phyloP scores from a whole-genome alignment of 1,139 yeast genomes.

The Pichia sp. region DNA sequence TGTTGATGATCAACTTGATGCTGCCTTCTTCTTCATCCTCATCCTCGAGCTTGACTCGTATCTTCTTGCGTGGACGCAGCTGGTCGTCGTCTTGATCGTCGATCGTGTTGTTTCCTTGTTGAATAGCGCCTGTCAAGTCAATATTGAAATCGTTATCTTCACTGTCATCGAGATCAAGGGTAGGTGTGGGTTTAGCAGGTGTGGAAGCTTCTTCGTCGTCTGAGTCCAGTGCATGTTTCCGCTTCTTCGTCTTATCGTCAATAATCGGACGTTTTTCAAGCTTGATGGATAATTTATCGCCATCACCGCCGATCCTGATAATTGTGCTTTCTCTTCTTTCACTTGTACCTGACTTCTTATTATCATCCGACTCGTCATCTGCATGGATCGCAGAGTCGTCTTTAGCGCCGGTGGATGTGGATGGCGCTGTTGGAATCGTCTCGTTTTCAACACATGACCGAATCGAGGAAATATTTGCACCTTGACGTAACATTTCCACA shows the following conservation, averaged over 20 bases:
- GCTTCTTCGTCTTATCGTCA: background rate
- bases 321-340: conserved; percentile 5
- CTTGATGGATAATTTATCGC: conserved; percentile 7
- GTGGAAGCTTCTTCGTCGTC: conserved; percentile 1
- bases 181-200: too few species aligned
- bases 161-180: background rate
- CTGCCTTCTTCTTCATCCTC: conserved; percentile 16
- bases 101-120: background rate
- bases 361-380: background rate
- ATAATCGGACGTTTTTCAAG: conserved; percentile 2
- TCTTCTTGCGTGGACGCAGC: conserved; percentile 19
- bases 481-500: conserved; percentile 4
- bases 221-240: background rate
- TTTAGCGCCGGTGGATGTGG: too few species aligned
- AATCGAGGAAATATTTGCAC: conserved; percentile 3
- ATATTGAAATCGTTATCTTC: conserved; percentile 1
- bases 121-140: conserved; percentile 3
- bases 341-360: conserved; percentile 1
- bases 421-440: background rate
- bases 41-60: conserved; percentile 17
- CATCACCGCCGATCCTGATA: conserved; percentile 12
- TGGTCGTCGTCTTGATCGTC: conserved; percentile 20
- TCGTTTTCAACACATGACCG: conserved; percentile 4
- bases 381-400: background rate
- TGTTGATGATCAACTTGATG: conserved; percentile 9